Base-by-base conservation (phyloP, 345 rosid species). In the Sapria himalayana region DNA sequence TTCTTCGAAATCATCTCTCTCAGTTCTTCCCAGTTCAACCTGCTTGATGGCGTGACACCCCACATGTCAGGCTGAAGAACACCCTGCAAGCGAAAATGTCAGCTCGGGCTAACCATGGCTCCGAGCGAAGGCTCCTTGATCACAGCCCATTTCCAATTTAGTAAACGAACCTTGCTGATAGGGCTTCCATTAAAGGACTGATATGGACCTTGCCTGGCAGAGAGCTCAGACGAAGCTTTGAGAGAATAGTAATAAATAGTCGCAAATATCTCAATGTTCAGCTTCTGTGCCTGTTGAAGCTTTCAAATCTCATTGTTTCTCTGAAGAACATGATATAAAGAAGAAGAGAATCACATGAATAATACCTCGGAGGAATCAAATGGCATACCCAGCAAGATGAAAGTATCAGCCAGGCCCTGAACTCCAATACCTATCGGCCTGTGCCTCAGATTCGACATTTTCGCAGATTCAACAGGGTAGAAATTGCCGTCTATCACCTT, bases 51-150 rank as follows among this genome's bases (percentile, higher is more conserved):
- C 42, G 56, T 58, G 32, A 61, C 93, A 50, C 53, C 68, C 93
- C 96, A 85, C 96, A 85, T 85, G 62, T 85, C 96, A 37, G 78
- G 96, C 69, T 85, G 96, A 52, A 85, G 71, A 52, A 74, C 60
- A 13, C 96, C 96, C 93, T 82, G 66, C 23, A 62, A 1, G 39
- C 35, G 48, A 25, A 25, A 52, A 43, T 12, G 11, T 3, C 11
- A 37, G 46, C n/a, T 13, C 13, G 22, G 47, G 29, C 33, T 5
- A 7, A 29, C 19, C 19, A 17, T 4, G 1, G 23, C 5, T 21
- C 9, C 15, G 19, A 22, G 25, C 11, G 29, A 50, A 12, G 16
- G 14, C 10, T 43, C 27, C 25, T 29, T 27, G 19, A 33, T 21
- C 19, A 40, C 25, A 20, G 25, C 11, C 35, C 18, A 18, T 4